A percentile compares a stretch with the other conserved stretches of the same genome.
These are phyloP conservation scores for Brassica cretica DNA, from an alignment of 345 rosid genomes.

Conservation along the genomic window DNA sequence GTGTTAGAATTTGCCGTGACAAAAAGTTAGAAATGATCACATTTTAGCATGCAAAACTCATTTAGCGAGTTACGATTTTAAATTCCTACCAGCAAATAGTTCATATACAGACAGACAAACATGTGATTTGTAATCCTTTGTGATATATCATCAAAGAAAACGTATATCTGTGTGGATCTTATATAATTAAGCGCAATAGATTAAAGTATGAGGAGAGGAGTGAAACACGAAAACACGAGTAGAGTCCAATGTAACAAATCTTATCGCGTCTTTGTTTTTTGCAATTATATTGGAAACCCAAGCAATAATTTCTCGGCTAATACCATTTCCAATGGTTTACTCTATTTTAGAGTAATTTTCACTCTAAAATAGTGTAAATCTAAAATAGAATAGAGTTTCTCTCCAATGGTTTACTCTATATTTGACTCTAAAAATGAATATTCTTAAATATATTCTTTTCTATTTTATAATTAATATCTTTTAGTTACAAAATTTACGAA, in stretches of 20 bases:
- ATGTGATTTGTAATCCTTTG: neutral
- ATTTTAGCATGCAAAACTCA: neutral
- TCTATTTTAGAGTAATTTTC: no score
- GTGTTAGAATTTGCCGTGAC: neutral
- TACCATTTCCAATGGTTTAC: no score
- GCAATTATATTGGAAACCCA: neutral
- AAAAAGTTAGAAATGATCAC: neutral
- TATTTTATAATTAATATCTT: no score
- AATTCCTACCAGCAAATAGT: neutral
- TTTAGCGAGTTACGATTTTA: neutral
- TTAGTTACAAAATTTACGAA: no score
- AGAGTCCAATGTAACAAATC: neutral
- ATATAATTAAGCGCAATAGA: neutral
- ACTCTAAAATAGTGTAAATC: no score
- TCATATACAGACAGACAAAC: neutral
- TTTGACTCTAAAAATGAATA: no score
- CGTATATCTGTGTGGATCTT: slow-evolving; percentile 1
- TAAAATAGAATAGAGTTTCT: no score
- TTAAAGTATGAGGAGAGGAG: slow-evolving; percentile 15
- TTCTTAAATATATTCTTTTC: no score
- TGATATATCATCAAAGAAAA: neutral
- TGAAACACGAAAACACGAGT: neutral
- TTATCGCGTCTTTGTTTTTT: neutral
- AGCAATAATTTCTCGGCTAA: neutral
- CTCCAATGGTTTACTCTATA: no score